Conservation (phyloP, 208 protist genomes). For the Acanthamoeba triangularis region DNA sequence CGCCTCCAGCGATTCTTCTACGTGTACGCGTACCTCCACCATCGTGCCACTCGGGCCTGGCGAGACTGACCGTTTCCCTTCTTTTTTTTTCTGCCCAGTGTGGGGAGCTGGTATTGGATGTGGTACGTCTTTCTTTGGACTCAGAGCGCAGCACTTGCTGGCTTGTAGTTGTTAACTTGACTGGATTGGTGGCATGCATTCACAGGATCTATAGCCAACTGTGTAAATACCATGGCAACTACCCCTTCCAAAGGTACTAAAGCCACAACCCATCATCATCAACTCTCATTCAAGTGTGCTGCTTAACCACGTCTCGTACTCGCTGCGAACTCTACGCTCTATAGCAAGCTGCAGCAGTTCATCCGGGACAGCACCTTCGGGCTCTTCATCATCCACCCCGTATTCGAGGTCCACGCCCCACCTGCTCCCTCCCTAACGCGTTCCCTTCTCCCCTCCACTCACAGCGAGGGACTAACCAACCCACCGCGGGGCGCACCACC, state of each 20-base stretch:
- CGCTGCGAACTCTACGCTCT: background rate
- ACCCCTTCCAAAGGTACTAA: conserved; percentile 27
- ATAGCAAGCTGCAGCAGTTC: background rate
- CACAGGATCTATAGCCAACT: conserved; percentile 36
- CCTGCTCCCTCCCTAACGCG: background rate
- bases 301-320: background rate
- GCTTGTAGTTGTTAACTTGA: background rate
- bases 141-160: background rate
- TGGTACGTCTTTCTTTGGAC: background rate
- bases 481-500: background rate
- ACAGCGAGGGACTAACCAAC: background rate
- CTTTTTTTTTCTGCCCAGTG: background rate
- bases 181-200: background rate
- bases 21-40: background rate
- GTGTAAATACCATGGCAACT: conserved; percentile 58
- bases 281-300: background rate
- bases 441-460: background rate
- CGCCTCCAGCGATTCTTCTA: conserved; percentile 57
- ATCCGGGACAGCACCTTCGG: conserved; percentile 42
- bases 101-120: conserved; percentile 66
- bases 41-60: background rate
- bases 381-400: conserved; percentile 53
- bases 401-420: background rate
- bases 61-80: background rate
- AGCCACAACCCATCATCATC: no score